phyloP scores from a whole-genome alignment of 202 grass and related monocot genomes.

The Setaria viridis region DNA sequence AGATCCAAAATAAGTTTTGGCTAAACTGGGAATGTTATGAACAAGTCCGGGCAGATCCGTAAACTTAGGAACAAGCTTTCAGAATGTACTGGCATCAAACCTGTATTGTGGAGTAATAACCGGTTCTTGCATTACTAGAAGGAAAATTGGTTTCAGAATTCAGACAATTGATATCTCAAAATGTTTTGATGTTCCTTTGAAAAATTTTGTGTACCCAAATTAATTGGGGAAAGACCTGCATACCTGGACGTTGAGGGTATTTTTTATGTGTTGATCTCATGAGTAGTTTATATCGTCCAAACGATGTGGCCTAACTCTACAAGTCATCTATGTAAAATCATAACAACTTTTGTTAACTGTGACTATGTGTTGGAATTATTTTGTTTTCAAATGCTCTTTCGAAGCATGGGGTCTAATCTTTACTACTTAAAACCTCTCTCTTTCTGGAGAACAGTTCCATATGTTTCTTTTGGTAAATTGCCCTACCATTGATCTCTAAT shows the following conservation, averaged over 20 bases:
- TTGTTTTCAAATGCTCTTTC: neutral
- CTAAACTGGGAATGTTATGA: neutral
- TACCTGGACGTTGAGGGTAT: neutral
- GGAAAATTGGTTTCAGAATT: constrained; percentile 14
- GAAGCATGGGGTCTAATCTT: neutral
- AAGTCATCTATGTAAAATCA: constrained; percentile 22
- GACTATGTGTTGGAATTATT: neutral
- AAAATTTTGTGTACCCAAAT: neutral
- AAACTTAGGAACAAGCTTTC: constrained; percentile 24
- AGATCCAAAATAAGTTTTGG: constrained; percentile 23
- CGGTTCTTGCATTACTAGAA: constrained; percentile 14
- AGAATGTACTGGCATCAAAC: constrained; percentile 1
- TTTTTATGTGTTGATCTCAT: neutral
- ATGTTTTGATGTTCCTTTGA: neutral
- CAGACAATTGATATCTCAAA: neutral
- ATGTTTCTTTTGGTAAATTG: neutral
- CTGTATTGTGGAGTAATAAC: constrained; percentile 27
- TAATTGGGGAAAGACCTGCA: neutral
- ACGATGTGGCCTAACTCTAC: constrained; percentile 5
- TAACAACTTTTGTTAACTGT: constrained; percentile 1
- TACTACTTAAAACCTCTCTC: neutral
- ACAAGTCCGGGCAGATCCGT: neutral
- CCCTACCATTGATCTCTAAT: neutral
- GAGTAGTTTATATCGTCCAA: constrained; percentile 6
- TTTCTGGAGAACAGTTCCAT: neutral